phyloP scores from a whole-genome alignment of 2,329 filamentous ascomycete genomes.

The Endoconidiophora laricicola region DNA sequence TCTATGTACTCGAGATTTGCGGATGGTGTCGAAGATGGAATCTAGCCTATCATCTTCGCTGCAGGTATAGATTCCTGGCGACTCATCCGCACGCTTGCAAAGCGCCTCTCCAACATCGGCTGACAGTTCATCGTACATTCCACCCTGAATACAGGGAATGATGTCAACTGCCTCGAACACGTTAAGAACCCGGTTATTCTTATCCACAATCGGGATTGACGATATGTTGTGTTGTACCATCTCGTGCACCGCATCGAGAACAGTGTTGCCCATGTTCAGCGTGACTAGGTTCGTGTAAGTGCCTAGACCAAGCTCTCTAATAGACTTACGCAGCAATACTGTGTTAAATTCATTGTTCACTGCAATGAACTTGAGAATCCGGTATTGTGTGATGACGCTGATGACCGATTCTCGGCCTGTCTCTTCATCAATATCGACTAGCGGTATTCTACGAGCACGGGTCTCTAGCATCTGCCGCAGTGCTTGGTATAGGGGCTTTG shows the following conservation, averaged over 20 bases:
- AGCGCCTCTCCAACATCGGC: conserved; percentile 78
- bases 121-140: conserved; percentile 77
- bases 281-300: conserved; percentile 70
- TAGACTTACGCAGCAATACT: conserved; percentile 69
- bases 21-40: conserved; percentile 91
- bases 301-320: conserved; percentile 70
- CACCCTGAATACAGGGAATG: conserved; percentile 86
- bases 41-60: conserved; percentile 80
- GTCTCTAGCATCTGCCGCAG: conserved; percentile 89
- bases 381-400: conserved; percentile 93
- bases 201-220: conserved; percentile 82
- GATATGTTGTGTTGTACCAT: conserved; percentile 90
- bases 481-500: conserved; percentile 82
- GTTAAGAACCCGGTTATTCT: conserved; percentile 63
- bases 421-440: conserved; percentile 88
- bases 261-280: conserved; percentile 73
- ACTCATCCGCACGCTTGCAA: conserved; percentile 74
- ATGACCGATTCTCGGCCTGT: conserved; percentile 85
- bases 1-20: conserved; percentile 84
- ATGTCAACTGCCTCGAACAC: conserved; percentile 97
- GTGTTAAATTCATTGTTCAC: conserved; percentile 81
- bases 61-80: conserved; percentile 93
- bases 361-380: conserved; percentile 95
- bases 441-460: conserved; percentile 77
- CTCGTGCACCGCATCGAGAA: conserved; percentile 85